Evolutionary conservation across 139 green algal species (phyloP).

Genomic region (Chlorella vulgaris): DNA sequence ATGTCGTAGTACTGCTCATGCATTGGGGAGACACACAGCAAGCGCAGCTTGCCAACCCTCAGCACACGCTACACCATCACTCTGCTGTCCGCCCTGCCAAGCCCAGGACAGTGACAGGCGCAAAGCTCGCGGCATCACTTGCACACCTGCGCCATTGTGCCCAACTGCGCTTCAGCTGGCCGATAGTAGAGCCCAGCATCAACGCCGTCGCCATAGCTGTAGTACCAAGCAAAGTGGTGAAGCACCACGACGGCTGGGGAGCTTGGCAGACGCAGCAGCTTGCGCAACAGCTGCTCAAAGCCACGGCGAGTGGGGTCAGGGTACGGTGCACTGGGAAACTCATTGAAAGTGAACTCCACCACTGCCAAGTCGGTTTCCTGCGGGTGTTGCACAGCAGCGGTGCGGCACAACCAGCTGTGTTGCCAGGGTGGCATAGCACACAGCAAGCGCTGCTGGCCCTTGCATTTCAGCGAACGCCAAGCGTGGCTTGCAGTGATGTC

Average conservation of each 20-base stretch:
- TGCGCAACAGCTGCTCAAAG: conserved; percentile 25
- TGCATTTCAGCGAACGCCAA: no score
- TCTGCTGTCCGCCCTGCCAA: no score
- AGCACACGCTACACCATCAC: no score
- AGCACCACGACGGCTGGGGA: conserved; percentile 4
- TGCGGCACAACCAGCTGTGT: not conserved
- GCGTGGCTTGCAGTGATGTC: no score
- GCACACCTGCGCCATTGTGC: conserved; percentile 23
- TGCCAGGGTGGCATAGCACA: no score
- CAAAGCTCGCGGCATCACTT: no score
- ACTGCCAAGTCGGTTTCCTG: conserved; percentile 11
- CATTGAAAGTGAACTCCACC: conserved; percentile 16
- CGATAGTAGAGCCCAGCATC: conserved; percentile 2
- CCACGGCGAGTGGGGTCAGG: not conserved
- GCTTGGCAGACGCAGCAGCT: conserved; percentile 9
- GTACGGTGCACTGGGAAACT: not conserved
- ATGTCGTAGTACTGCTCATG: conserved; percentile 27
- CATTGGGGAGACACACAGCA: no score
- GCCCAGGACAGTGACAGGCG: no score
- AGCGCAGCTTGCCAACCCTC: no score
- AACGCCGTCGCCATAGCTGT: not conserved
- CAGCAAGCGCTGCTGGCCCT: no score
- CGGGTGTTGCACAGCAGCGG: no score
- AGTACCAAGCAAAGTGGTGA: conserved; percentile 24
- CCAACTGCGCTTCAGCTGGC: not conserved